A percentile compares a stretch with the other conserved stretches of the same genome.
Evolutionary conservation across 75 land plant genomes (phyloP).

Genomic region (Ceratopteris richardii): DNA sequence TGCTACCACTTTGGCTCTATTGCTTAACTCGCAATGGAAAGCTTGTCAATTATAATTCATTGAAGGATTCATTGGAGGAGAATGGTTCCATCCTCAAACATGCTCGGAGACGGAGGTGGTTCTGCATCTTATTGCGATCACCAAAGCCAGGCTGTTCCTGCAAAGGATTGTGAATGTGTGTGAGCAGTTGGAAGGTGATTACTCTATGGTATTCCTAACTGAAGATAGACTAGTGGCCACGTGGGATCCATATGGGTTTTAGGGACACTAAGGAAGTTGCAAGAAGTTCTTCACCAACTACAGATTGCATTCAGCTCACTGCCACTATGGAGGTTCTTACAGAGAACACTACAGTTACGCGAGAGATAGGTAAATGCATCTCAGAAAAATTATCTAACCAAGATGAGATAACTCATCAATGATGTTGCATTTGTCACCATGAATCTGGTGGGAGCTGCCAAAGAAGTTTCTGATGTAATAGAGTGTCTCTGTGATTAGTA

Average conservation of each 20-base stretch:
- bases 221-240: conserved; percentile 83
- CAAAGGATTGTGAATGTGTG: conserved; percentile 71
- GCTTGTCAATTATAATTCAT: conserved; percentile 59
- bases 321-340: no score
- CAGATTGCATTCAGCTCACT: background rate
- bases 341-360: background rate
- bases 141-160: conserved; percentile 61
- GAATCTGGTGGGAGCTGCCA: background rate
- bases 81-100: conserved; percentile 88
- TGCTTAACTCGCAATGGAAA: conserved; percentile 90
- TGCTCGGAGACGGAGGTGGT: conserved; percentile 95
- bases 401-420: no score
- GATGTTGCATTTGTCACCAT: background rate
- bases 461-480: background rate
- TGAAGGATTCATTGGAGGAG: conserved; percentile 51
- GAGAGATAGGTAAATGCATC: background rate
- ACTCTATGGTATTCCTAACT: conserved; percentile 71
- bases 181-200: conserved; percentile 77
- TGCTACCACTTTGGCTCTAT: conserved; percentile 76
- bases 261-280: conserved; percentile 1
- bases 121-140: conserved; percentile 81
- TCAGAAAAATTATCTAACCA: no score
- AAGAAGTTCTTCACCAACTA: background rate
- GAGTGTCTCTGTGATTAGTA: background rate
- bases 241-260: conserved; percentile 81